phyloP scores from a whole-genome alignment of 169 alveolate species.

The Cryptosporidium canis region DNA sequence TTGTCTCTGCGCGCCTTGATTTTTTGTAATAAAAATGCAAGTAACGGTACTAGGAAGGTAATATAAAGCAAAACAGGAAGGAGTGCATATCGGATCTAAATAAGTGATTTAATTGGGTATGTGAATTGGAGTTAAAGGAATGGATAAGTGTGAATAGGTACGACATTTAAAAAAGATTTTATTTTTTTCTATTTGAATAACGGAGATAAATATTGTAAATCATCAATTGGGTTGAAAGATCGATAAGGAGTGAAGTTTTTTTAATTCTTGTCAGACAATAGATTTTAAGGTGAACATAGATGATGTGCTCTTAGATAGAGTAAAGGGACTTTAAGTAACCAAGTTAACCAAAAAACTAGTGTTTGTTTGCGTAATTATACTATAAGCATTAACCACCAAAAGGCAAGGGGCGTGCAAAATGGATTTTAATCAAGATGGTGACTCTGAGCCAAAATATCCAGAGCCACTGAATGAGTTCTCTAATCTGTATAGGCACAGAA shows the following conservation, averaged over 20 bases:
- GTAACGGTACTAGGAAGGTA: background rate
- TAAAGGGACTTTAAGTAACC: no score
- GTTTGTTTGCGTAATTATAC: no score
- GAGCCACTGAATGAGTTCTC: conserved; percentile 41
- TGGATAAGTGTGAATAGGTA: background rate
- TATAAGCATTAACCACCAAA: background rate
- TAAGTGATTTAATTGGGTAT: background rate
- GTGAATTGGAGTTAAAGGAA: background rate
- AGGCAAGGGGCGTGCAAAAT: background rate
- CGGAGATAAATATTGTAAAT: no score
- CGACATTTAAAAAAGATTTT: background rate
- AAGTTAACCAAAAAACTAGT: no score
- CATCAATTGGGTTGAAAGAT: no score
- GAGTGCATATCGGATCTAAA: background rate
- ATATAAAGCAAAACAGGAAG: background rate
- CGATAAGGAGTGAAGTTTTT: no score
- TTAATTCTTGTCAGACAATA: no score
- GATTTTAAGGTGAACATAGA: no score
- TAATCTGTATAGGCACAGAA: background rate
- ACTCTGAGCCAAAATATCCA: conserved; percentile 14
- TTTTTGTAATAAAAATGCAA: background rate
- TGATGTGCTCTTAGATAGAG: no score
- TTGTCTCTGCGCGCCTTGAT: conserved; percentile 1
- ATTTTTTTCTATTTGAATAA: no score
- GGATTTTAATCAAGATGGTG: background rate